Base-by-base conservation (phyloP, 192 early-diverging fungal genomes). In the Coemansia sp. region DNA sequence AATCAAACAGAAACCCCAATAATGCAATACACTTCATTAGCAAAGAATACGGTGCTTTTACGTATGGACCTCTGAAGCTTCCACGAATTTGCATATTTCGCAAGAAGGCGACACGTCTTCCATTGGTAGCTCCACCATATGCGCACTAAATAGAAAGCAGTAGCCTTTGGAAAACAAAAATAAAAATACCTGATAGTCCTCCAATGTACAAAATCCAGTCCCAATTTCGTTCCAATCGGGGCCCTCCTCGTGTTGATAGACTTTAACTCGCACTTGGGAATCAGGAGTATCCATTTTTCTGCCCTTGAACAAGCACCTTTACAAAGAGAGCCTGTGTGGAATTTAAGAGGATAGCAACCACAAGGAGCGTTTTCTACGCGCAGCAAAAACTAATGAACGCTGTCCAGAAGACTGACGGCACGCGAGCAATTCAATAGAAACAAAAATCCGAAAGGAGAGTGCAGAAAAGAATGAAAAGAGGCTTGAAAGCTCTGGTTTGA, bases 151-250 rank as follows among this genome's bases (percentile, higher is more conserved):
- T 12, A 52, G 22, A 52, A 6, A 52, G 49, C 6, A 22, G 19
- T 22, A 3, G 22, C 18, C 42, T 13, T 13, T 52, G 8, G 19
- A 22, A 12, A 41, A 18, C 12, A 36, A 40, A 13, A 37, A 45
- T n/a, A 16, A 51, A 39, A 77, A 74, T 79, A 89, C 87, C 86
- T 85, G 80, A 69, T 86, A 89, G 74, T 85, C 86, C 41, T 87
- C 85, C 73, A 83, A 87, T 41, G 87, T 84, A 63, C 92, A 92
- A 64, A 88, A 86, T 13, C 95, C 95, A 6, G 92, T 95, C 41
- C 95, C 95, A 66, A 87, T 87, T 81, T 94, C 94, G 57, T 84
- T 82, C 95, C 95, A 97, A 37, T 85, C 80, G 16, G 84, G 86
- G 21, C 85, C 87, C 19, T 80, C 64, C 45, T 87, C 88, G 41